phyloP scores from a whole-genome alignment of 306 rosid genomes.

The Comarum palustre region DNA sequence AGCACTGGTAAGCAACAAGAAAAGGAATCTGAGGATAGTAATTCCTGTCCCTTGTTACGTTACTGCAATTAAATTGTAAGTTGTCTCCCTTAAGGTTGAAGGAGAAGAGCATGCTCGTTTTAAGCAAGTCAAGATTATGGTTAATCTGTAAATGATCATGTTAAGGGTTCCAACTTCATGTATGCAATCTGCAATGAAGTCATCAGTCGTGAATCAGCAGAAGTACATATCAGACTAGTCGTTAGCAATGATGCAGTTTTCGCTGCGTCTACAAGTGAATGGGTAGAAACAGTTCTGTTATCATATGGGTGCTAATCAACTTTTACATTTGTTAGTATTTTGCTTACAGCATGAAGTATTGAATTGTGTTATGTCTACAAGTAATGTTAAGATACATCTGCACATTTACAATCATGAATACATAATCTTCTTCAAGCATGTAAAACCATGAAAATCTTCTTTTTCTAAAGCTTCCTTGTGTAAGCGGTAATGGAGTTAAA shows the following conservation, averaged over 20 bases:
- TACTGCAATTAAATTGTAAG: slow-evolving; percentile 20
- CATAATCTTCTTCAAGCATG: neutral
- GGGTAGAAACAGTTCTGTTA: neutral
- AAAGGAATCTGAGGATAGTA: slow-evolving; percentile 33
- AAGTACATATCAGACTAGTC: neutral
- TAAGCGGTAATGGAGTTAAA: slow-evolving; percentile 30
- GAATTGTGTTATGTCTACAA: neutral
- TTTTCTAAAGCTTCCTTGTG: neutral
- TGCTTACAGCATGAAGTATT: neutral
- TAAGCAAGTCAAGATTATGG: neutral
- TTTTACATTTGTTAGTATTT: neutral
- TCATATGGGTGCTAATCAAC: neutral
- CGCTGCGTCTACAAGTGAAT: neutral
- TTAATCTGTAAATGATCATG: neutral
- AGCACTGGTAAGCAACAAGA: slow-evolving; percentile 23
- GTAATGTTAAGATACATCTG: neutral
- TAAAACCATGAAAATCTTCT: neutral
- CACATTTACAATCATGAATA: neutral
- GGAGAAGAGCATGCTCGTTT: neutral
- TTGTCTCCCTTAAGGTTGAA: neutral
- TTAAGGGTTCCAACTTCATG: neutral
- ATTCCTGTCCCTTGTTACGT: slow-evolving; percentile 55
- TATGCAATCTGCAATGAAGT: neutral
- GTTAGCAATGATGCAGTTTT: neutral
- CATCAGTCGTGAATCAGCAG: neutral